Conservation (phyloP, 306 rosid species). For the Quercus suber region DNA sequence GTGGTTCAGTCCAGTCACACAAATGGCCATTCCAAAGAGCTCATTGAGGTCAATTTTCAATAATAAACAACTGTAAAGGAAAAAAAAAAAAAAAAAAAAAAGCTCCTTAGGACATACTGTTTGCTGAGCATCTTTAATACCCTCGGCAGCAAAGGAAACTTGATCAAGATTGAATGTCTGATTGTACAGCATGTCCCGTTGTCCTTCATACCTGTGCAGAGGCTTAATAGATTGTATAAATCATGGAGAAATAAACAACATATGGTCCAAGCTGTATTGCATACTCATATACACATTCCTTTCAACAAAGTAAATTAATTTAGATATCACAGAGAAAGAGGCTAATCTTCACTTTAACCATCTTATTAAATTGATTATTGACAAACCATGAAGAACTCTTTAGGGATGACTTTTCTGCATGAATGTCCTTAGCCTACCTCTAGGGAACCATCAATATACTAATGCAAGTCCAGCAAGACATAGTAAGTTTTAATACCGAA, state of each 20-base stretch:
- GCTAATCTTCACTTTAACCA: neutral
- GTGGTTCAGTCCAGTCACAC: neutral
- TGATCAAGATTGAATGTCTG: conserved; percentile 98
- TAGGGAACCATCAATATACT: neutral
- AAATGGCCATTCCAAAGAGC: neutral
- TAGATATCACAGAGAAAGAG: neutral
- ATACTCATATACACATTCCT: neutral
- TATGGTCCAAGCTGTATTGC: neutral
- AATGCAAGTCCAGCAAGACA: neutral
- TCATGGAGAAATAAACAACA: neutral
- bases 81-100: conserved; percentile 7
- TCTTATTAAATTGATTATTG: neutral
- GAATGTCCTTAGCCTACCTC: neutral
- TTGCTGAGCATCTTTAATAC: conserved; percentile 94
- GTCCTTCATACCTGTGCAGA: conserved; percentile 94
- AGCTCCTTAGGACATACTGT: conserved; percentile 56
- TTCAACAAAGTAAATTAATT: conserved; percentile 1
- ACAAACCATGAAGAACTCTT: neutral
- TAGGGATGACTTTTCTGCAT: neutral
- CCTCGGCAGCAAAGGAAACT: conserved; percentile 93
- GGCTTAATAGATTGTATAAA: neutral
- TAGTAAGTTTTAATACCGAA: neutral
- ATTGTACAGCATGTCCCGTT: conserved; percentile 90
- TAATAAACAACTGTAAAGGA: neutral
- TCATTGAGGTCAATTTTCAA: neutral